phyloP scores from a whole-genome alignment of 306 rosid species.

The Cicer bijugum region DNA sequence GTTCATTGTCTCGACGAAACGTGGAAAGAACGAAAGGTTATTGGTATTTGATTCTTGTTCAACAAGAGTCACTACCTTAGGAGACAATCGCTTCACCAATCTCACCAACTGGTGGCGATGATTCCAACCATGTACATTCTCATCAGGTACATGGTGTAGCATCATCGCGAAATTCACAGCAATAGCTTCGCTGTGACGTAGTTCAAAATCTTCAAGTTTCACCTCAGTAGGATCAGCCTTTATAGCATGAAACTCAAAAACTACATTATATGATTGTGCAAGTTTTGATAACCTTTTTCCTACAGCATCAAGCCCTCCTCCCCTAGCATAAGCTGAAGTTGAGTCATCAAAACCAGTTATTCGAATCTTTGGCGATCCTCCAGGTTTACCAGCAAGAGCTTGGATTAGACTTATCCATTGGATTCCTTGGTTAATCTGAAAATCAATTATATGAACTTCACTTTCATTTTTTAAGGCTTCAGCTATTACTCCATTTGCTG shows the following conservation, averaged over 20 bases:
- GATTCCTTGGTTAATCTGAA: constrained; percentile 83
- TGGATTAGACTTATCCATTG: constrained; percentile 83
- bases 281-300: constrained; percentile 62
- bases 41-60: constrained; percentile 80
- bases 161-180: constrained; percentile 79
- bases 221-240: constrained; percentile 56
- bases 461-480: constrained; percentile 75
- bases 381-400: constrained; percentile 72
- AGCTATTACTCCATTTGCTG: constrained; percentile 94
- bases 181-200: constrained; percentile 69
- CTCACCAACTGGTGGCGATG: constrained; percentile 71
- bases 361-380: constrained; percentile 81
- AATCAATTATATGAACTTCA: constrained; percentile 81
- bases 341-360: constrained; percentile 80
- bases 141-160: constrained; percentile 89
- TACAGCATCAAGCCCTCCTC: constrained; percentile 77
- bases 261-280: constrained; percentile 67
- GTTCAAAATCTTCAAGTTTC: constrained; percentile 59
- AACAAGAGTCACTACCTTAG: constrained; percentile 86
- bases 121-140: constrained; percentile 60
- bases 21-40: constrained; percentile 66
- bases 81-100: constrained; percentile 68
- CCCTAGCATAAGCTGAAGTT: constrained; percentile 72
- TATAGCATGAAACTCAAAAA: constrained; percentile 71
- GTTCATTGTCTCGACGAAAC: constrained; percentile 73